Evolutionary conservation across 2,329 filamentous ascomycete genomes (phyloP), one percentile per base, ranked within the genome.

Genomic region (Plenodomus lindquistii): DNA sequence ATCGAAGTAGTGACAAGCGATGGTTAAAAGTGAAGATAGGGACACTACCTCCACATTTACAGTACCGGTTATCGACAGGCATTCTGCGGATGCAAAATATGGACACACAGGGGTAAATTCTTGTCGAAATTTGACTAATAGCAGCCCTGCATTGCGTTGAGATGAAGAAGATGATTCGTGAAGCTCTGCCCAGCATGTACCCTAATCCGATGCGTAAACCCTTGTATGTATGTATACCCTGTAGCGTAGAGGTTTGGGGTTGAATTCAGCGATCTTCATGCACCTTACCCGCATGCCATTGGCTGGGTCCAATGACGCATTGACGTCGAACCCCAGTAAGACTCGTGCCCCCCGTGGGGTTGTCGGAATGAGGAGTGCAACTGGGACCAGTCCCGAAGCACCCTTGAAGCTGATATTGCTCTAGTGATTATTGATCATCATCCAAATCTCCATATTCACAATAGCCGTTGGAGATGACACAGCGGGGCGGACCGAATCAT

Each of bases 341-440:
- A 42, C 27, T 43, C 27, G 11, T 21, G 24, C 29, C 24, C 46
- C 46, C 46, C 46, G 42, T 51, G 57, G 57, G 53, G 50, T 45
- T 40, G 37, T 56, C 52, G 54, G 57, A 52, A 52, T 55, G 52
- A 56, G 57, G 52, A 49, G 57, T 31, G 41, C 7, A 29, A 35
- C 11, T n/a, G 21, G 43, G 16, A 36, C 41, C 39, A 37, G 34
- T 10, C 44, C 46, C 10, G 45, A 54, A 22, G 36, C 10, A 40
- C 34, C 20, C 42, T 36, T 36, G 42, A 38, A 21, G 40, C 27
- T 31, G 15, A 15, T 15, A 4, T 15, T 31, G 27, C 4, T 13
- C 27, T 31, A 31, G 27, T 15, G 27, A 31, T 31, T 8, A 11
- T 31, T 31, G 27, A 4, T 15, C 10, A 31, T 13, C 6, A 31